Evolutionary conservation across 2,329 filamentous ascomycete genomes (phyloP), one percentile per base, ranked within the genome.

Genomic region (Xylariales sp.): DNA sequence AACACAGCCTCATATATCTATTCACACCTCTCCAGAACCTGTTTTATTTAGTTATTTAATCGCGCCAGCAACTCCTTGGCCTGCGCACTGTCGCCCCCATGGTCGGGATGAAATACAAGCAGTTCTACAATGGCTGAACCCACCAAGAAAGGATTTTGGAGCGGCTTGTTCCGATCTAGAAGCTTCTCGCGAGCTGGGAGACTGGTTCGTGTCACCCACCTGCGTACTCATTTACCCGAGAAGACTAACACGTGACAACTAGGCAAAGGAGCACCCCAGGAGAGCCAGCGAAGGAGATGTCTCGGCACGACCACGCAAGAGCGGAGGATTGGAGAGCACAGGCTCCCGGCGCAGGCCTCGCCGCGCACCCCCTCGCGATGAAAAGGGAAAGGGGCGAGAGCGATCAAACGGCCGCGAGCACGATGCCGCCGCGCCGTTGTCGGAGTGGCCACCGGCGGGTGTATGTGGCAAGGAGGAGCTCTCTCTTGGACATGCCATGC

Each of bases 401-500:
- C 49, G 59, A 30, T 33, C 50, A 14, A 56, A 59, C 31, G 53
- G 59, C 27, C 43, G 50, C 37, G 34, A 37, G 38, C 48, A 53
- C 44, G 60, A 62, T 17, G 40, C 48, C 7, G 40, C 48, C 7
- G 50, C 57, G 6, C 65, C 69, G 5, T 55, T 76, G 40, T 70
- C 67, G 3, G 61, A 69, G 49, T 83, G 78, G 78, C 78, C 78
- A 14, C 78, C 78, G 0, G 58, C 62, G 10, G 72, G 70, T 34
- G 57, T 78, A 33, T 61, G 65, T 10, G 61, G 53, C 29, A 55
- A 67, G 17, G 71, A 74, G 25, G 69, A 75, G 42, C 63, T 83
- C 7, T 60, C 69, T 1, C 68, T 74, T 13, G 67, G 65, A 29
- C 68, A 71, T 33, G 79, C 78, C 8, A 69, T 72, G 60, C 69